Evolutionary conservation across 148 eudicot genomes (phyloP), one percentile per base, ranked within the genome.

Genomic region (Camellia granthamiana): DNA sequence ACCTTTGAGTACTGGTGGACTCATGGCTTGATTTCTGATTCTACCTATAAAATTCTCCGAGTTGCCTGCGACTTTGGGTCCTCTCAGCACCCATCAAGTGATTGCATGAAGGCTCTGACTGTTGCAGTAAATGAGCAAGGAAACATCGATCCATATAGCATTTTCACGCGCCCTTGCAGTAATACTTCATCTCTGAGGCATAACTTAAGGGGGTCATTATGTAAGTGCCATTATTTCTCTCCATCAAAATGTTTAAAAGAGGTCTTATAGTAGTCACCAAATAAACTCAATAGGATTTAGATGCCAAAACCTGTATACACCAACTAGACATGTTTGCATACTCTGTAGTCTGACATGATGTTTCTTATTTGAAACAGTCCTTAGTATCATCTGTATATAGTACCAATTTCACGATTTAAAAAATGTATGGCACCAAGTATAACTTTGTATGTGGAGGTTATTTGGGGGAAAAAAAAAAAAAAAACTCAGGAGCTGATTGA

Each of bases 1-100:
- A 93, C 97, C 56, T 95, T 95, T 77, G 94, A 95, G 90, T 93
- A 90, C 81, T 93, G 97, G 98, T 93, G 98, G 98, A 91, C 94
- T 16, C 97, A 91, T 66, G 98, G 94, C 42, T 83, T 95, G 74
- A 90, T 95, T 43, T 95, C 98, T 2, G 97, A 95, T 83, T 82
- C 92, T 18, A 91, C 98, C 30, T 95, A 91, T 82, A 90, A 85
- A 74, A 72, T n/a, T 70, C 89, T 95, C 16, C 84, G 64, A 51
- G 69, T 18, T 55, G 68, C 88, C 23, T 95, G 98, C 75, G 84
- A 89, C 19, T 62, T 79, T 59, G 91, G 93, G 63, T 91, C 98
- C 21, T 81, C 95, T 80, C 88, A 83, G 72, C 98, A 93, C 76
- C 97, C 97, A 21, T 83, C 97, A 59, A 78, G 51, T 65, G 82